Evolutionary conservation across 2,329 filamentous ascomycete genomes (phyloP), one percentile per base, ranked within the genome.

Genomic region (Aspergillus transmontanensis): DNA sequence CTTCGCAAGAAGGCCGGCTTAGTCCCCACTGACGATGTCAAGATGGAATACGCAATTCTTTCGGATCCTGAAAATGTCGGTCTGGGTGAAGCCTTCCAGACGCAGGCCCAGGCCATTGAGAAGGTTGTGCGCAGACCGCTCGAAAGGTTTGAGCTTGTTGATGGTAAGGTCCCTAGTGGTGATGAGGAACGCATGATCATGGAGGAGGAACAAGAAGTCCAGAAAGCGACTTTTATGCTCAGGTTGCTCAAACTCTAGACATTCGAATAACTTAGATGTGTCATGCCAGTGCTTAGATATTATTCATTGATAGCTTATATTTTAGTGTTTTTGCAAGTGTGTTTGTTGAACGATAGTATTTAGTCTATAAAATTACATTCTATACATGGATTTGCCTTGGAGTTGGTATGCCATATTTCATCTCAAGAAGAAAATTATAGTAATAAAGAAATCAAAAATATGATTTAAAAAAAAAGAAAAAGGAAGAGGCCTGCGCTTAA

Each of bases 1-100:
- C 84, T 98, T 66, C 89, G 95, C 68, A 99, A 99, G 87, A 95
- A 95, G 83, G 94, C 94, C 9, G 93, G 93, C 0, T 84, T 99
- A 58, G 88, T 94, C 67, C 89, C 93, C 1, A 98, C 94, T 0
- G 95, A 99, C 74, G 95, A 98, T 74, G 89, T 99, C 66, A 92
- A 90, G 81, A 97, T 99, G 91, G 91, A 96, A 78, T 98, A 97
- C 81, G 85, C 85, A 62, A 88, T 98, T 6, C 80, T 96, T 56
- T 85, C 87, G 9, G 93, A 97, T 73, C 91, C 92, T 0, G 91
- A 95, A 2, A 85, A 87, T 51, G 85, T 94, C 63, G 92, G 92
- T 6, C 78, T 97, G 28, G 87, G 85, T 62, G 83, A 85, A 60
- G 89, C 89, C 3, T 93, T 96, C 73, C 83, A 86, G 67, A 85